Percentiles rank a stretch among this genome's conserved stretches.
These are phyloP conservation scores for Ophiostoma fasciatum DNA, from an alignment of 2,329 filamentous ascomycete species.

Conservation along the genomic window DNA sequence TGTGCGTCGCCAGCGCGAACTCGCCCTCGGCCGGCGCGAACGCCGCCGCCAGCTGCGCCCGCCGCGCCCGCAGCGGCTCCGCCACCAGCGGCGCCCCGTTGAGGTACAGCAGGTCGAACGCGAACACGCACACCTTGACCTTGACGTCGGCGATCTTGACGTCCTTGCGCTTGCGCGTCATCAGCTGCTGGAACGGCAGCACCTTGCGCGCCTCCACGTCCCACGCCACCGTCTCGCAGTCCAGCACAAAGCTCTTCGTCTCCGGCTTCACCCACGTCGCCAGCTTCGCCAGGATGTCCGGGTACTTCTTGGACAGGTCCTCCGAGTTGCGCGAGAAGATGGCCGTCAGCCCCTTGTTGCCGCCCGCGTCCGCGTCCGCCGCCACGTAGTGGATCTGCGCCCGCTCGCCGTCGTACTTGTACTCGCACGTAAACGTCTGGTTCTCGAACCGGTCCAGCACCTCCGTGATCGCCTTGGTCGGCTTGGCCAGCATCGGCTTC, in stretches of 20 bases:
- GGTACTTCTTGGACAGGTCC: conserved; percentile 93
- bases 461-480: conserved; percentile 95
- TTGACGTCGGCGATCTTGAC: conserved; percentile 92
- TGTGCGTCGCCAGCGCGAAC: conserved; percentile 76
- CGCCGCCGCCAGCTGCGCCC: conserved; percentile 56
- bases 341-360: conserved; percentile 56
- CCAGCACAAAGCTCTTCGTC: conserved; percentile 92
- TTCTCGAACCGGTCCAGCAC: conserved; percentile 92
- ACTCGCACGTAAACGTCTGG: conserved; percentile 94
- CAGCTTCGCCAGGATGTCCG: conserved; percentile 81
- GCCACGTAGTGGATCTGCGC: conserved; percentile 98
- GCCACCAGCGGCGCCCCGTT: conserved; percentile 85
- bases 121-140: conserved; percentile 93
- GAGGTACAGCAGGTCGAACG: conserved; percentile 85
- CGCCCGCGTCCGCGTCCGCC: conserved; percentile 51
- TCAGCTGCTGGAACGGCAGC: conserved; percentile 89
- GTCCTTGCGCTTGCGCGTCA: conserved; percentile 96
- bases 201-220: conserved; percentile 92
- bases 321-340: conserved; percentile 98
- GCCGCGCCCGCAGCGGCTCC: conserved; percentile 70
- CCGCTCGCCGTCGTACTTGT: conserved; percentile 95
- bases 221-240: conserved; percentile 97
- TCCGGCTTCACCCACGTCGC: conserved; percentile 77
- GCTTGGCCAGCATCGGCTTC: conserved; percentile 97
- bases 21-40: conserved; percentile 76